These are phyloP conservation scores for Tolypocladium inflatum DNA, from an alignment of 2,329 filamentous ascomycete genomes.

Conservation along the genomic window DNA sequence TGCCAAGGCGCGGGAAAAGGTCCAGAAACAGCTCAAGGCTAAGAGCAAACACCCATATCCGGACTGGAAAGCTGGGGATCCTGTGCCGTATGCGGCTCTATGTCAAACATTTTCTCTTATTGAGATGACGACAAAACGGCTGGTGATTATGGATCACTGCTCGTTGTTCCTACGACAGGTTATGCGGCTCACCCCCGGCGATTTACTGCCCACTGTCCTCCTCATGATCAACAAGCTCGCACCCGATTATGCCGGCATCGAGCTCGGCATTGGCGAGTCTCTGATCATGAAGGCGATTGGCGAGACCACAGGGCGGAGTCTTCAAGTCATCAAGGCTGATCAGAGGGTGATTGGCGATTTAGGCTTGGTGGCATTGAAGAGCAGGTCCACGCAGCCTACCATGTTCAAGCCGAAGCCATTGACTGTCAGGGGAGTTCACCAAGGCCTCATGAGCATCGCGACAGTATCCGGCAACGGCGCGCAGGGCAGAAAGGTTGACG, in stretches of 20 bases:
- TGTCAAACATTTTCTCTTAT: conserved; percentile 92
- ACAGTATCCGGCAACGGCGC: conserved; percentile 79
- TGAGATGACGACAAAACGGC: conserved; percentile 85
- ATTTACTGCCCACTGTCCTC: conserved; percentile 79
- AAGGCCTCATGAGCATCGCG: conserved; percentile 80
- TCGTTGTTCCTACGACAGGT: conserved; percentile 88
- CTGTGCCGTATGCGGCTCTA: conserved; percentile 88
- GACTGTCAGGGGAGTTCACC: conserved; percentile 77
- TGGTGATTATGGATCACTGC: conserved; percentile 83
- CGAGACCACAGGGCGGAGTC: conserved; percentile 80
- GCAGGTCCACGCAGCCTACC: conserved; percentile 85
- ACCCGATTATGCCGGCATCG: conserved; percentile 91
- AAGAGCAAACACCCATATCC: conserved; percentile 75
- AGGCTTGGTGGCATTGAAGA: conserved; percentile 90
- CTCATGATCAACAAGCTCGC: conserved; percentile 98
- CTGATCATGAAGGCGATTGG: conserved; percentile 98
- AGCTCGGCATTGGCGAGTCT: conserved; percentile 96
- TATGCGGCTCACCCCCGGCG: conserved; percentile 78
- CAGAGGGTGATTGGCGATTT: conserved; percentile 96
- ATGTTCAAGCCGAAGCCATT: conserved; percentile 97
- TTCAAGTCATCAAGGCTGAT: conserved; percentile 86
- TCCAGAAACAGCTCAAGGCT: conserved; percentile 65
- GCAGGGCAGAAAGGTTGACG: conserved; percentile 82
- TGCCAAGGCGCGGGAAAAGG: conserved; percentile 68
- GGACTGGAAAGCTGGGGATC: conserved; percentile 82